Conservation (phyloP, 2,329 filamentous ascomycete species). For the Onygenales sp. region DNA sequence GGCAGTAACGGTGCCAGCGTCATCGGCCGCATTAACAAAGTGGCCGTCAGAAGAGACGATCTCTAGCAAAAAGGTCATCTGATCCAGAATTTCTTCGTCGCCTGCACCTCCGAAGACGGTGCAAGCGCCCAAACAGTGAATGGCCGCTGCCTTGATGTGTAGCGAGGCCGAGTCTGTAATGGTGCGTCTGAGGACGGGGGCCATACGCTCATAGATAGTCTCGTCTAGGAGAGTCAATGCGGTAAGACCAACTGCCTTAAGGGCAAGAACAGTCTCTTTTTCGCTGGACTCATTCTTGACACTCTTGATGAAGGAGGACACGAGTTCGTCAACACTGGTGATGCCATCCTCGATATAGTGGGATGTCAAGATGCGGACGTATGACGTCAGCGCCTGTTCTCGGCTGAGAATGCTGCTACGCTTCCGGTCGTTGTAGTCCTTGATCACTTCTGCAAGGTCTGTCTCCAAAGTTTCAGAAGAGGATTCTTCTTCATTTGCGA, state of each 20-base stretch:
- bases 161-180: slow-evolving; percentile 59
- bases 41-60: slow-evolving; percentile 73
- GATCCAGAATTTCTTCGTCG: slow-evolving; percentile 56
- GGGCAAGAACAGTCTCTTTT: slow-evolving; percentile 58
- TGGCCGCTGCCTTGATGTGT: slow-evolving; percentile 56
- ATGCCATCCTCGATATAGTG: slow-evolving; percentile 59
- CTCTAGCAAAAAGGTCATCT: slow-evolving; percentile 66
- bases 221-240: slow-evolving; percentile 58
- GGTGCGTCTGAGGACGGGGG: slow-evolving; percentile 48
- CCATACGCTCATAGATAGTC: slow-evolving; percentile 54
- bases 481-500: slow-evolving; percentile 44
- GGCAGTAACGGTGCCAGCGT: slow-evolving; percentile 59
- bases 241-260: slow-evolving; percentile 64
- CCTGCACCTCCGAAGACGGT: slow-evolving; percentile 68
- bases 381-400: slow-evolving; percentile 53
- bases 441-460: slow-evolving; percentile 55
- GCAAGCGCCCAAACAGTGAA: slow-evolving; percentile 64
- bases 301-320: slow-evolving; percentile 58
- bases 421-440: slow-evolving; percentile 68
- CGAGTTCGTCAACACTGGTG: slow-evolving; percentile 49
- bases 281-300: slow-evolving; percentile 60
- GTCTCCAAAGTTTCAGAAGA: slow-evolving; percentile 49
- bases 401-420: slow-evolving; percentile 63
- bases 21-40: slow-evolving; percentile 61
- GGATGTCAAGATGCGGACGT: slow-evolving; percentile 56